Conservation (phyloP, 192 early-diverging fungal genomes). For the Coemansia sp. region DNA sequence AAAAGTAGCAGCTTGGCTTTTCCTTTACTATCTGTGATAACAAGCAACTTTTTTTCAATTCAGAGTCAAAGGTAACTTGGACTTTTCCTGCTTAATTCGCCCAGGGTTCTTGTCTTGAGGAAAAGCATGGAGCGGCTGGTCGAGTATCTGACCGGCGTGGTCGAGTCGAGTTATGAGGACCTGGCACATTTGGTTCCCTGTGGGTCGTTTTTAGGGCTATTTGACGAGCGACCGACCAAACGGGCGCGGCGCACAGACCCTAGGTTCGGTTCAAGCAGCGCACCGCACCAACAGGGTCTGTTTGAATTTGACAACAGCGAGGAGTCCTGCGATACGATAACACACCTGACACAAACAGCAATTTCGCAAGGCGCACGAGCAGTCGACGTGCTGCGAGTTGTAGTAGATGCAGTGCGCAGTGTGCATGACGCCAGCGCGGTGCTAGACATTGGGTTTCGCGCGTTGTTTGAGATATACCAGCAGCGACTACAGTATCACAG, state of each 20-base stretch:
- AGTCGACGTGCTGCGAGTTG: constrained; percentile 30
- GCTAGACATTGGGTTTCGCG: constrained; percentile 49
- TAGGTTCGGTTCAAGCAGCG: neutral
- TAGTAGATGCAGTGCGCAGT: constrained; percentile 43
- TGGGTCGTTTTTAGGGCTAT: constrained; percentile 50
- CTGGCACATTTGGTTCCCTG: constrained; percentile 49
- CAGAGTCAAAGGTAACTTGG: neutral
- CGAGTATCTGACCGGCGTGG: constrained; percentile 33
- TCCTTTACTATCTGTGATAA: neutral
- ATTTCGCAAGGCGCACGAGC: constrained; percentile 17
- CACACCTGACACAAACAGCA: constrained; percentile 25
- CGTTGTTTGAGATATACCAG: constrained; percentile 47
- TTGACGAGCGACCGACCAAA: constrained; percentile 53
- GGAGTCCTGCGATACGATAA: constrained; percentile 27
- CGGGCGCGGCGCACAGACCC: constrained; percentile 16
- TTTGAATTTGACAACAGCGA: constrained; percentile 55
- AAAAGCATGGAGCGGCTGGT: constrained; percentile 35
- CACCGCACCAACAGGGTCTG: neutral
- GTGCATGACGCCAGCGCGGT: constrained; percentile 49
- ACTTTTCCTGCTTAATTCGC: neutral
- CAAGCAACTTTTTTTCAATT: neutral
- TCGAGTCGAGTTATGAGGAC: constrained; percentile 53
- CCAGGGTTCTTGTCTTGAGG: neutral
- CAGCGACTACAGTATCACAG: constrained; percentile 44
- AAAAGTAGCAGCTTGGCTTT: too few relatives aligned